Percentiles rank a stretch among this genome's conserved stretches.
Evolutionary conservation across 2,329 filamentous ascomycete species (phyloP).

Genomic region (Dothideomycetidae sp.): DNA sequence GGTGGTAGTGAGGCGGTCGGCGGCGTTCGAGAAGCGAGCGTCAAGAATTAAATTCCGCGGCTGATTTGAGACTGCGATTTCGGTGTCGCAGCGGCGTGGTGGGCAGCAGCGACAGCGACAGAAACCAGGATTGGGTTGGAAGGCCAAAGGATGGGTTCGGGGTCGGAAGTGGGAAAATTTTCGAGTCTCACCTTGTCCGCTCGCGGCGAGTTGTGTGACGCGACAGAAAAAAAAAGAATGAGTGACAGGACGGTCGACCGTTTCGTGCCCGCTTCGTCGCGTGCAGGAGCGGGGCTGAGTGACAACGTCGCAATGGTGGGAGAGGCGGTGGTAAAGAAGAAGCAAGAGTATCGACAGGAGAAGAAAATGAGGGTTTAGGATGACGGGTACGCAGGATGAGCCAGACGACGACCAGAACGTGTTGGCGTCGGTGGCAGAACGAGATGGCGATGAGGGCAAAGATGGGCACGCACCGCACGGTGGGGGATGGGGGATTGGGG

Average conservation of each 20-base stretch:
- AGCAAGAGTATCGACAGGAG: background rate
- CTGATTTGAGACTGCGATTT: no score
- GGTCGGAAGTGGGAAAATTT: constrained; percentile 9
- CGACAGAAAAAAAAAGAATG: background rate
- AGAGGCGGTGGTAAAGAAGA: no score
- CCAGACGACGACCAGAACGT: no score
- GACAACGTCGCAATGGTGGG: background rate
- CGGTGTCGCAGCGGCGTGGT: background rate
- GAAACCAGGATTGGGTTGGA: background rate
- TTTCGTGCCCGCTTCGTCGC: background rate
- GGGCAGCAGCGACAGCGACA: background rate
- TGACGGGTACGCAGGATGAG: no score
- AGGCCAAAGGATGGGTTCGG: no score
- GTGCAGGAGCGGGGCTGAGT: background rate
- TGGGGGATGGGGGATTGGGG: no score
- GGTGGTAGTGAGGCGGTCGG: background rate
- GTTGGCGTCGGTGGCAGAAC: no score
- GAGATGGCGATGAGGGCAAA: no score
- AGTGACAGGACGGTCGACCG: background rate
- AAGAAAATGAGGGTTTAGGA: background rate
- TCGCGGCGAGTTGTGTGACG: background rate
- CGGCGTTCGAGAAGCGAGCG: background rate
- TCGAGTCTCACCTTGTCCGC: constrained; percentile 5
- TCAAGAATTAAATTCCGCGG: no score
- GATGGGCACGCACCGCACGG: no score